phyloP scores from a whole-genome alignment of 148 eudicot species.

The Chenopodium suecicum region DNA sequence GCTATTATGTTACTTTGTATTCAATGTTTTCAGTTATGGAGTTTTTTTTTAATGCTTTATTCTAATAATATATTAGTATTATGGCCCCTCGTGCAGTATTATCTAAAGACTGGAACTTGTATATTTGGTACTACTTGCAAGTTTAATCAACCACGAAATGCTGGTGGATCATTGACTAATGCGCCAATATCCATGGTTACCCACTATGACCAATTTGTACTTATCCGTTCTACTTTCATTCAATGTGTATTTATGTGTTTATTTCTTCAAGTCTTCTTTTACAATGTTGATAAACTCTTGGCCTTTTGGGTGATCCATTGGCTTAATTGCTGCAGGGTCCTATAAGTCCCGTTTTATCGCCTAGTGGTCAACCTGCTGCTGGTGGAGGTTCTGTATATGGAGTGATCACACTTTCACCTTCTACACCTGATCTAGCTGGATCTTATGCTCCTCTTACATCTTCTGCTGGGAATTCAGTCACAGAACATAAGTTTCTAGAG shows the following conservation, averaged over 20 bases:
- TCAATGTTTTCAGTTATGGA: not conserved
- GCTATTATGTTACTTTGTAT: not conserved
- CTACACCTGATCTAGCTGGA: conserved; percentile 57
- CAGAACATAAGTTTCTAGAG: conserved; percentile 57
- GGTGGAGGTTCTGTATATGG: conserved; percentile 67
- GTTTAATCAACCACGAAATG: conserved; percentile 81
- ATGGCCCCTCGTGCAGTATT: conserved; percentile 58
- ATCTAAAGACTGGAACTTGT: conserved; percentile 87
- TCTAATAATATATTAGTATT: conserved; percentile 13
- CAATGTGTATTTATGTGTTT: not conserved
- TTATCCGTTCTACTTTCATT: conserved; percentile 2
- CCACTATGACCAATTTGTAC: conserved; percentile 73
- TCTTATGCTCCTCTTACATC: conserved; percentile 48
- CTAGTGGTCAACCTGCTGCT: conserved; percentile 40
- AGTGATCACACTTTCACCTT: conserved; percentile 51
- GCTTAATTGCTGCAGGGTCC: too few species aligned
- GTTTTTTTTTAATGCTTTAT: not conserved
- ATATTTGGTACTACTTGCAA: conserved; percentile 92
- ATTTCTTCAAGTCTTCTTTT: not conserved
- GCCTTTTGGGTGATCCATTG: not conserved
- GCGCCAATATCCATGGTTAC: conserved; percentile 77
- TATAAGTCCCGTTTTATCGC: too few species aligned
- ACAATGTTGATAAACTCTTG: not conserved
- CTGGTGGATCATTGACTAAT: conserved; percentile 65
- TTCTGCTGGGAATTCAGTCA: conserved; percentile 44